Evolutionary conservation across 1,284 basidiomycete species (phyloP).

Genomic region (Rhodotorula sp.): DNA sequence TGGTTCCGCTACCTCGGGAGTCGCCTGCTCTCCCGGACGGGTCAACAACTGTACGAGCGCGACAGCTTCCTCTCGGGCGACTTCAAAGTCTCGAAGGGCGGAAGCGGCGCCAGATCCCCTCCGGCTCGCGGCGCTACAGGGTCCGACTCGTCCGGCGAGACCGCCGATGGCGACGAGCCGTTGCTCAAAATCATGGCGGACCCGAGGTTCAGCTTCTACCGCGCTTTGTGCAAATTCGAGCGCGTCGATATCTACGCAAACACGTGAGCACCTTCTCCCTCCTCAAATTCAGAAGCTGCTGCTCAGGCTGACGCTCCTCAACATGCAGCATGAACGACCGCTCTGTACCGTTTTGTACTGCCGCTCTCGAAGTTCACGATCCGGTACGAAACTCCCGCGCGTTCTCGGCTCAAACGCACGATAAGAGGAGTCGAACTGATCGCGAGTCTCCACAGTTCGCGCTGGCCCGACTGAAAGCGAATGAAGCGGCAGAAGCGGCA

Average conservation of each 20-base stretch:
- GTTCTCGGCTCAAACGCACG: no score
- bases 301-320: neutral
- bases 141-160: neutral
- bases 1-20: conserved; percentile 61
- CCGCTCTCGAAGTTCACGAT: conserved; percentile 68
- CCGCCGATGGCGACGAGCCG: conserved; percentile 44
- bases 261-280: conserved; percentile 49
- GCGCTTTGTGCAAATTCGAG: conserved; percentile 67
- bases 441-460: conserved; percentile 16
- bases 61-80: conserved; percentile 64
- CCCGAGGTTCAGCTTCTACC: conserved; percentile 72
- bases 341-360: conserved; percentile 78
- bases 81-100: neutral
- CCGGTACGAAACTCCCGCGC: conserved; percentile 44
- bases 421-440: no score
- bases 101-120: neutral
- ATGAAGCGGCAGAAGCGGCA: conserved; percentile 14
- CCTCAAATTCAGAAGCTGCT: no score
- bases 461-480: conserved; percentile 29
- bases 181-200: conserved; percentile 84
- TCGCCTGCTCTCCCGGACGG: conserved; percentile 71
- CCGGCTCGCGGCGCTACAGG: neutral
- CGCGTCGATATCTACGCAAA: conserved; percentile 80
- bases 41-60: conserved; percentile 71
- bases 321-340: conserved; percentile 46